A percentile compares a stretch with the other conserved stretches of the same genome.
Conservation (phyloP, 345 rosid species). For the Citrus sinensis region DVS_A1.0 CM039161.1:2770001-2770500, state of each 20-base stretch:
- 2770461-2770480: constrained; percentile 89
- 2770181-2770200: background rate
- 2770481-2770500: constrained; percentile 39
- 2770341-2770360: constrained; percentile 93
- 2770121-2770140: background rate
- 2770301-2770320: constrained; percentile 97
- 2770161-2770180: background rate
- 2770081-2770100: background rate
- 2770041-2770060: constrained; percentile 15
- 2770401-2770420: constrained; percentile 43
- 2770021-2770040: constrained; percentile 75
- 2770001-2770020: constrained; percentile 93
- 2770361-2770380: constrained; percentile 74
- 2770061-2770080: background rate
- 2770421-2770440: constrained; percentile 82
- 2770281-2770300: constrained; percentile 27
- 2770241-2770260: background rate
- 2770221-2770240: background rate
- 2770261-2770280: background rate
- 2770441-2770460: constrained; percentile 92
- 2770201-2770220: background rate
- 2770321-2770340: constrained; percentile 96
- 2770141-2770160: background rate
- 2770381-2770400: constrained; percentile 59
- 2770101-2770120: background rate